Base-by-base conservation (phyloP, 495 filamentous ascomycete species). In the Penicillium ucsense region DNA sequence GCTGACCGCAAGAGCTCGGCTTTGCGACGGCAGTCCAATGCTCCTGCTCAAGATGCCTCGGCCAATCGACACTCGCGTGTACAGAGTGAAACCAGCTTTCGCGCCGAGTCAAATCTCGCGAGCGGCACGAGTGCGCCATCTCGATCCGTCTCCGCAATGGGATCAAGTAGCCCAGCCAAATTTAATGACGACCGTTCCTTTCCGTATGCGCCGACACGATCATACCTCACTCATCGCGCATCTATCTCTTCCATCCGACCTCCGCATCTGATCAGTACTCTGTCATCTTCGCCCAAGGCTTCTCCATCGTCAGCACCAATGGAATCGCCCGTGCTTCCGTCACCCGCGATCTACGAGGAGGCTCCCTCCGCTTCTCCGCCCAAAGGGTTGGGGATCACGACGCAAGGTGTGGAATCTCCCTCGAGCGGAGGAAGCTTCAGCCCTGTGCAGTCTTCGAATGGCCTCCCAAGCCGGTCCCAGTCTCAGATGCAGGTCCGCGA, bases 401-500 rank as follows among this genome's bases (percentile, higher is more conserved):
- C 55, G 6, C 48, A 55, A 6, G 57, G 59, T 3, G 56, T 59
- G 7, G 52, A 56, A 28, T 57, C 46, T 29, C 62, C 50, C 38
- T 63, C 56, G 2, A 64, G 39, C 27, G 55, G 61, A 37, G 65
- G 70, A 0, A 61, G 66, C 7, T 65, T 65, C 48, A 66, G 66
- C 36, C 61, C 61, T 6, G 60, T 56, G 29, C 67, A 72, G 44
- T 65, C 66, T 20, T 55, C 61, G 3, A 52, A 58, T 34, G 64
- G 63, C 27, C 67, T 66, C 2, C 66, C 65, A 28, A 68, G 68
- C 31, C 68, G 71, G 8, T 64, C 71, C 3, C 71, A 74, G 45
- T 72, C 68, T 8, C 78, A 81, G 32, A 70, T 77, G 29, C 86
- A 89, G 56, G 88, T 94, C 66, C 79, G 85, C 28, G 86, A 88